These are phyloP conservation scores for Stylonectria norvegica DNA, from an alignment of 2,329 filamentous ascomycete species.

Conservation along the genomic window DNA sequence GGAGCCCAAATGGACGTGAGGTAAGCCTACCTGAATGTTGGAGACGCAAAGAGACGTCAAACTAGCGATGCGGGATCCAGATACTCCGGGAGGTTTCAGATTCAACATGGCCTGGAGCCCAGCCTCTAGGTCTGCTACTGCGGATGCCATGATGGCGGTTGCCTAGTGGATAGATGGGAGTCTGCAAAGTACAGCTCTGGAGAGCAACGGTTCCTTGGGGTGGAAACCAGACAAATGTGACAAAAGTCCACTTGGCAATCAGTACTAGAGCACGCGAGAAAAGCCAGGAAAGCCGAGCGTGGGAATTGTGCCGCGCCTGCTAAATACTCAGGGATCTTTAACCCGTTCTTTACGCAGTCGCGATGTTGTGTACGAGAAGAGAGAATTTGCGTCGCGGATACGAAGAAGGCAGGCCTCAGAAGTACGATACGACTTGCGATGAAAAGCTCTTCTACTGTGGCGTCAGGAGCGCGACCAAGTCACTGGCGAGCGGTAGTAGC, in stretches of 20 bases:
- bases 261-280: slow-evolving; percentile 20
- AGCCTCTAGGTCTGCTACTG: slow-evolving; percentile 86
- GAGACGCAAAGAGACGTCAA: slow-evolving; percentile 84
- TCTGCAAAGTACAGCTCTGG: slow-evolving; percentile 16
- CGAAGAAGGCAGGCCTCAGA: slow-evolving; percentile 26
- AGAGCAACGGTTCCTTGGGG: slow-evolving; percentile 6
- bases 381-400: slow-evolving; percentile 19
- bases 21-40: slow-evolving; percentile 74
- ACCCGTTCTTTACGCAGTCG: slow-evolving; percentile 27
- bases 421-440: slow-evolving; percentile 23
- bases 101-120: slow-evolving; percentile 88
- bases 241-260: slow-evolving; percentile 10
- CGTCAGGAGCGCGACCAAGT: slow-evolving; percentile 22
- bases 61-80: slow-evolving; percentile 83
- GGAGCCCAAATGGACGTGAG: slow-evolving; percentile 1
- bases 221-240: slow-evolving; percentile 12
- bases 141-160: slow-evolving; percentile 62
- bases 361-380: slow-evolving; percentile 25
- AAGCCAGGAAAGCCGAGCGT: slow-evolving; percentile 5
- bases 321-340: slow-evolving; percentile 25
- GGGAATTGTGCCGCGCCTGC: slow-evolving; percentile 15
- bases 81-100: slow-evolving; percentile 90
- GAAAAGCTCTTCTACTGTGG: slow-evolving; percentile 28
- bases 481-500: slow-evolving; percentile 21
- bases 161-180: slow-evolving; percentile 21